Conservation (phyloP, 2,329 filamentous ascomycete genomes). For the Tolypocladium cylindrosporum region DNA sequence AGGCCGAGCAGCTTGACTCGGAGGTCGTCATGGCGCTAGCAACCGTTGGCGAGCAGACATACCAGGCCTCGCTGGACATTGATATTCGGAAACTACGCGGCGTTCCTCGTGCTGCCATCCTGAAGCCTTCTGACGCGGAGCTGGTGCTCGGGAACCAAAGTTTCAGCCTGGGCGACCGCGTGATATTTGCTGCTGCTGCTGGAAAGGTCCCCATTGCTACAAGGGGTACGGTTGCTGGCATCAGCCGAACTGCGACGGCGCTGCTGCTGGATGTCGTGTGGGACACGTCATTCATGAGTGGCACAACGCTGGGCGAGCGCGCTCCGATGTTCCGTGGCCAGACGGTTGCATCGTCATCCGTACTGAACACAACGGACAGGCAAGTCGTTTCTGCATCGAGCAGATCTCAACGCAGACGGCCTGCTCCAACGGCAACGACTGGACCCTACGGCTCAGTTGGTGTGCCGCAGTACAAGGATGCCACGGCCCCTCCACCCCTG, state of each 20-base stretch:
- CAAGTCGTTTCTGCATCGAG: constrained; percentile 66
- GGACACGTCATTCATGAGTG: constrained; percentile 93
- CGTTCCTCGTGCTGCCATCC: constrained; percentile 75
- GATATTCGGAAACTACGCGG: constrained; percentile 63
- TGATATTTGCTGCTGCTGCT: constrained; percentile 86
- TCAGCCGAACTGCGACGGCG: constrained; percentile 77
- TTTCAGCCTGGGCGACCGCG: constrained; percentile 78
- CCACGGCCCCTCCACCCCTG: constrained; percentile 42
- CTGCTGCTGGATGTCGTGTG: constrained; percentile 86
- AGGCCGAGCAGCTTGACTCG: constrained; percentile 92
- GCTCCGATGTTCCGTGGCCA: constrained; percentile 91
- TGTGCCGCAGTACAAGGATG: constrained; percentile 52
- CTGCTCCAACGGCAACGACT: constrained; percentile 38
- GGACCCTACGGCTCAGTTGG: constrained; percentile 46
- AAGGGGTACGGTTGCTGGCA: constrained; percentile 86
- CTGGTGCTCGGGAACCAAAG: constrained; percentile 77
- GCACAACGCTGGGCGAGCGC: constrained; percentile 80
- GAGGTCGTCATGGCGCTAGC: constrained; percentile 78
- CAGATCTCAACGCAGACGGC: constrained; percentile 38
- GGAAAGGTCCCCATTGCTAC: constrained; percentile 92
- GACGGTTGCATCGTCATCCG: constrained; percentile 78
- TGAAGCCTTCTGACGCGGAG: constrained; percentile 95
- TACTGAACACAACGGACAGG: constrained; percentile 75
- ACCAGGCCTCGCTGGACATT: constrained; percentile 38
- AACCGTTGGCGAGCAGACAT: constrained; percentile 56